Evolutionary conservation across 2,329 filamentous ascomycete species (phyloP).

Genomic region (Penicillium capsulatum): DNA sequence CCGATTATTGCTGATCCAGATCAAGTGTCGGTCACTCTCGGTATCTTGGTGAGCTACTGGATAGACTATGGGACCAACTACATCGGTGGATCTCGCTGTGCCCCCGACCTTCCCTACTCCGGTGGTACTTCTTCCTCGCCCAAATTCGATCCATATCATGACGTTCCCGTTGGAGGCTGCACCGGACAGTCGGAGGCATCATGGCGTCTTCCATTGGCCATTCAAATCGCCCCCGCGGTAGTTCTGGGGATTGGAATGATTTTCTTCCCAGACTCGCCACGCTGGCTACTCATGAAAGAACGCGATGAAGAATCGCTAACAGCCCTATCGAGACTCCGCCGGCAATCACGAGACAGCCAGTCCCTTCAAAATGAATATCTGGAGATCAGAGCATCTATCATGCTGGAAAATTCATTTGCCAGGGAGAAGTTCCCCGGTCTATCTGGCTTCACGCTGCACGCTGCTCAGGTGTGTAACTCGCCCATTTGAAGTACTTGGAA

Average conservation of each 20-base stretch:
- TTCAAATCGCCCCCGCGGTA: constrained; percentile 45
- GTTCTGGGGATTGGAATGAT: constrained; percentile 39
- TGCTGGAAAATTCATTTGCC: constrained; percentile 34
- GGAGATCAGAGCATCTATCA: constrained; percentile 47
- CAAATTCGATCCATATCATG: constrained; percentile 42
- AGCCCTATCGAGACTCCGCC: constrained; percentile 48
- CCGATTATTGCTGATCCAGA: neutral
- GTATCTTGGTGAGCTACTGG: constrained; percentile 39
- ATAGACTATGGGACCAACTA: constrained; percentile 46
- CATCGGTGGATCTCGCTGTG: constrained; percentile 46
- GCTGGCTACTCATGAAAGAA: constrained; percentile 51
- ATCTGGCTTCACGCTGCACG: constrained; percentile 29
- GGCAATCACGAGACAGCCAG: constrained; percentile 43
- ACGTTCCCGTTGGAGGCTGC: constrained; percentile 45
- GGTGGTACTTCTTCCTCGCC: constrained; percentile 39
- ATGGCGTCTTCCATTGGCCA: constrained; percentile 46
- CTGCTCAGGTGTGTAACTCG: constrained; percentile 32
- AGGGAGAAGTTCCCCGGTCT: constrained; percentile 28
- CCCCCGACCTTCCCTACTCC: constrained; percentile 46
- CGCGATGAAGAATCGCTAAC: constrained; percentile 49
- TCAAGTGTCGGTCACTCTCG: constrained; percentile 42
- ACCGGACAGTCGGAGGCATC: constrained; percentile 47
- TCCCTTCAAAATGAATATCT: constrained; percentile 49
- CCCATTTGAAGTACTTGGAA: neutral
- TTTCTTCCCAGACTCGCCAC: constrained; percentile 55